phyloP scores from a whole-genome alignment of 495 filamentous ascomycete genomes.

The Penicillium atrosanguineum region DNA sequence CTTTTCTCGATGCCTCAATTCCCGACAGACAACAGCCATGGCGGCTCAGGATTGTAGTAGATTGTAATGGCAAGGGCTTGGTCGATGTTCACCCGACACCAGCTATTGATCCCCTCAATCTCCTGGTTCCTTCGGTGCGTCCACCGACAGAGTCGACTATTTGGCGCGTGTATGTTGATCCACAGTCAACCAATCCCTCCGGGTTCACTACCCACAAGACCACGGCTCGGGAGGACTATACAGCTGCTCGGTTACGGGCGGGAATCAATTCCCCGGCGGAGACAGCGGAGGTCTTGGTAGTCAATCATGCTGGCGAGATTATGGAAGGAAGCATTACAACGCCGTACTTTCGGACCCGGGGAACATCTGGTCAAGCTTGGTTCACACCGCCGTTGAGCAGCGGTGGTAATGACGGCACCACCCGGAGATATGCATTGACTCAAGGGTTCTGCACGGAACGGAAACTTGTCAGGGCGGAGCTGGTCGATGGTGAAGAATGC shows the following conservation, averaged over 20 bases:
- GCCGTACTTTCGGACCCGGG: constrained; percentile 67
- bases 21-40: constrained; percentile 36
- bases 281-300: constrained; percentile 68
- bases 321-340: constrained; percentile 88
- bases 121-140: constrained; percentile 49
- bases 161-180: constrained; percentile 59
- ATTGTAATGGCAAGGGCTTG: constrained; percentile 44
- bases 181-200: constrained; percentile 48
- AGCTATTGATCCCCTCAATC: constrained; percentile 44
- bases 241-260: constrained; percentile 55
- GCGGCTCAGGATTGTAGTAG: constrained; percentile 55
- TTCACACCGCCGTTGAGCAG: constrained; percentile 45
- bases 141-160: constrained; percentile 4
- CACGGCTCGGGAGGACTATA: constrained; percentile 63
- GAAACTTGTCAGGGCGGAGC: constrained; percentile 47
- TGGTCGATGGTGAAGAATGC: constrained; percentile 71
- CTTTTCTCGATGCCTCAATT: constrained; percentile 35
- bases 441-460: constrained; percentile 63
- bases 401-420: constrained; percentile 82
- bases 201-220: constrained; percentile 76
- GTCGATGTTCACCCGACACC: constrained; percentile 51
- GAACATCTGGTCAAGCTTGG: constrained; percentile 23
- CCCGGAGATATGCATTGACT: constrained; percentile 74
- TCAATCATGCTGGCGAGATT: constrained; percentile 63
- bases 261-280: constrained; percentile 51